phyloP scores from a whole-genome alignment of 2,329 filamentous ascomycete species.

The Sordariomycetes sp. region DNA sequence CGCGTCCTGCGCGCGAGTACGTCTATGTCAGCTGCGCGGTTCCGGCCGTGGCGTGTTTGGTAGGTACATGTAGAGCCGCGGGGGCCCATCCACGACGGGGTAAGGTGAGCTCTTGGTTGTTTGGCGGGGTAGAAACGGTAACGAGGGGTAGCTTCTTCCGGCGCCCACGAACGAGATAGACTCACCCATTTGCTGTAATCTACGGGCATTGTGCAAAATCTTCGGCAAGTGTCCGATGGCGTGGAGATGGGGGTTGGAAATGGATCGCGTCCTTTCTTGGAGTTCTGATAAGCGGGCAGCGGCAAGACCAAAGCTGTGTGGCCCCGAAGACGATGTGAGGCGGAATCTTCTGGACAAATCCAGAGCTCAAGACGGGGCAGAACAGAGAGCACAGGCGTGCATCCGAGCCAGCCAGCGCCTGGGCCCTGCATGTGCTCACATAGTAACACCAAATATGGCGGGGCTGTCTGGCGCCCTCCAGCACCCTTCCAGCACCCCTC shows the following conservation, averaged over 20 bases:
- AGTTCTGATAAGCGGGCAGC: neutral
- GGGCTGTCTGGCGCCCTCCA: neutral
- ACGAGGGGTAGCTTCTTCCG: neutral
- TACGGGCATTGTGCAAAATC: constrained; percentile 30
- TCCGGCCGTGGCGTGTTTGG: neutral
- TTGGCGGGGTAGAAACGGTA: neutral
- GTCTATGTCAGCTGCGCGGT: constrained; percentile 6
- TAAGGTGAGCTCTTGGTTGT: neutral
- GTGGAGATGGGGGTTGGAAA: neutral
- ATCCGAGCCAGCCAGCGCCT: neutral
- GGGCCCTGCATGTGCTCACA: too few relatives aligned
- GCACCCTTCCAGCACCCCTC: neutral
- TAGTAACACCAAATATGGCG: neutral
- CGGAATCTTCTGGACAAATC: neutral
- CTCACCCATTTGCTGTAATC: constrained; percentile 61
- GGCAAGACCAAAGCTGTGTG: neutral
- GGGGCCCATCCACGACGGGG: neutral
- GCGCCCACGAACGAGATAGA: constrained; percentile 1
- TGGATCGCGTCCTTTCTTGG: neutral
- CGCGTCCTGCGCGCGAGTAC: constrained; percentile 50
- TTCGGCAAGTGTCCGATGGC: neutral
- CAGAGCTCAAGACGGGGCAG: neutral
- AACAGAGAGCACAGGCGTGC: neutral
- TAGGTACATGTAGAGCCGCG: neutral
- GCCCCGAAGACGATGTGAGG: neutral